Evolutionary conservation across 2,329 filamentous ascomycete species (phyloP), one percentile per base, ranked within the genome.

Genomic region (Botrytis galanthina): DNA sequence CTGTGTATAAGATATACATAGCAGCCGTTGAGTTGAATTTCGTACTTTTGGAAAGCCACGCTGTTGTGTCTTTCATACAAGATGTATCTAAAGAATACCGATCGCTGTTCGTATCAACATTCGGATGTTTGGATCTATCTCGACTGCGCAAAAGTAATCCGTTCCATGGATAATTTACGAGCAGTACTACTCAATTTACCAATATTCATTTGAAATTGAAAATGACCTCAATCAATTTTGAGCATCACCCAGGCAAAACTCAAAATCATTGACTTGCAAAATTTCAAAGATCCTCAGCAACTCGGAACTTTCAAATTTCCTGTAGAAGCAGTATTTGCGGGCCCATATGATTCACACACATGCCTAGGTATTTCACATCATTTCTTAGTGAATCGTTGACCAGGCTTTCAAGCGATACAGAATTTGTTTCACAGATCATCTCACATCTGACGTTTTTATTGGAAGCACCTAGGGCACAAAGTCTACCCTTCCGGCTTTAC

Each of bases 361-460:
- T 3, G n/a, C n/a, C n/a, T n/a, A n/a, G n/a, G n/a, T n/a, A 22
- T 32, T 4, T 37, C 1, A 37, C 2, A 35, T 12, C 8, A 37
- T 0, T 60, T 26, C 32, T 60, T 5, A 10, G 8, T 14, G 4
- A 60, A 60, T 12, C 32, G 7, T 4, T 32, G 10, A 60, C 0
- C 32, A 35, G 26, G 8, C 2, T 10, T 22, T 35, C 29, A 26
- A 60, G 0, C 0, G 4, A 37, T 32, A 1, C 5, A 6, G 4
- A 37, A 14, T 9, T 37, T 12, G 2, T 37, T 20, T 1, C 18
- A 22, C 2, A 6, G 0, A 60, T 22, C 32, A 22, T 60, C 57
- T 22, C 57, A 22, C 20, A 60, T 6, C 9, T 37, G 18, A 37
- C 1, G 18, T 5, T 35, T 60, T 1, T 37, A 12, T 60, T 29